Base-by-base conservation (phyloP, 2,329 filamentous ascomycete genomes). In the Fusarium ramigenum region DNA sequence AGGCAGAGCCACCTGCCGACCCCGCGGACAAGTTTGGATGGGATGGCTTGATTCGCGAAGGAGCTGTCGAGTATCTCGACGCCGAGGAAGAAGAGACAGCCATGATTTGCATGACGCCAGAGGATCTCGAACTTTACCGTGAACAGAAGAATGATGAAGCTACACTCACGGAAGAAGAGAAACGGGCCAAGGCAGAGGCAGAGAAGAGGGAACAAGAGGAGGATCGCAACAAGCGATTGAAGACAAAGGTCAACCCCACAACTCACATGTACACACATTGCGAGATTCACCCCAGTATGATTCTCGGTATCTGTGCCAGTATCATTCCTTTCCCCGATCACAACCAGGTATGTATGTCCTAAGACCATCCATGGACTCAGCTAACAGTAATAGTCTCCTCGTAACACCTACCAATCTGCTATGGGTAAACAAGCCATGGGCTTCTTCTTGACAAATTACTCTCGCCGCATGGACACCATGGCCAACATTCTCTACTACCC, bases 391-490 rank as follows among this genome's bases (percentile, higher is more conserved):
- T 80, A 97, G 89, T 98, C 96, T 72, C 96, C 96, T 75, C 93
- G 96, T 93, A 99, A 99, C 81, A 98, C 96, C 8, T 99, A 98
- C 83, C 96, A 98, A 85, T 98, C 96, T 78, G 96, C 96, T 81
- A 99, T 99, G 96, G 96, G 97, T 87, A 99, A 99, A 85, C 96
- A 99, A 89, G 96, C 96, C 71, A 99, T 99, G 97, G 96, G 97
- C 80, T 95, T 98, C 78, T 98, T 97, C 86, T 88, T 99, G 63
- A 99, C 97, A 18, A 99, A 99, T 81, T 99, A 97, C 83, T 92
- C 94, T 44, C 91, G 96, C 70, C 95, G 96, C 73, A 98, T 99
- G 96, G 96, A 99, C 80, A 99, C 96, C 9, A 99, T 99, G 96
- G 93, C 96, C 78, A 99, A 99, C 78, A 97, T 99, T 80, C 90